Evolutionary conservation across 2,329 filamentous ascomycete species (phyloP).

Genomic region (Juglanconis oblonga): DNA sequence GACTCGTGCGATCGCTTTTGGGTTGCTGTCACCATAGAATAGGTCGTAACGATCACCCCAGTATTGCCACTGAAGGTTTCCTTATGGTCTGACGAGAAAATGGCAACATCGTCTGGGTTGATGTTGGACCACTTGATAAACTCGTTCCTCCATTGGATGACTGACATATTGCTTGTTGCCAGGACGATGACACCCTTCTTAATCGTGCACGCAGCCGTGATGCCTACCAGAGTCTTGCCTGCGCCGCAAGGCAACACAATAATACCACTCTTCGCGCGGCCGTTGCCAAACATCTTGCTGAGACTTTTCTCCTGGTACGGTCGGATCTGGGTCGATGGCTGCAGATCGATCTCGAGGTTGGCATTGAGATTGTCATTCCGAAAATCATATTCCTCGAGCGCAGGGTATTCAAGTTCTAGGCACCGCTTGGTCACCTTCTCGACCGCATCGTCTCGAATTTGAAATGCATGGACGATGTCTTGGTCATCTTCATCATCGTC

Average conservation of each 20-base stretch:
- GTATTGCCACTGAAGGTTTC: slow-evolving; percentile 79
- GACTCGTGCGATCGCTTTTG: slow-evolving; percentile 86
- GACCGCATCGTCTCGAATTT: slow-evolving; percentile 79
- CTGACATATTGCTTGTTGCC: slow-evolving; percentile 96
- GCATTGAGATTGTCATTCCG: slow-evolving; percentile 85
- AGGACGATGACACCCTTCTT: slow-evolving; percentile 95
- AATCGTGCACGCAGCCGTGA: slow-evolving; percentile 95
- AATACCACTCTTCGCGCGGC: slow-evolving; percentile 92
- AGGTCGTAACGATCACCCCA: slow-evolving; percentile 95
- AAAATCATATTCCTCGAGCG: slow-evolving; percentile 97
- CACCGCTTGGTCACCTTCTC: slow-evolving; percentile 88
- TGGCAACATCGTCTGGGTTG: slow-evolving; percentile 85
- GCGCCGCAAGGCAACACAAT: slow-evolving; percentile 96
- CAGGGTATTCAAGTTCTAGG: slow-evolving; percentile 78
- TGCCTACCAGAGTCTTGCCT: slow-evolving; percentile 96
- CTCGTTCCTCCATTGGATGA: slow-evolving; percentile 93
- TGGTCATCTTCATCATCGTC: slow-evolving; percentile 77
- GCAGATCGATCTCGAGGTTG: slow-evolving; percentile 89
- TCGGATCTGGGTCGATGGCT: slow-evolving; percentile 84
- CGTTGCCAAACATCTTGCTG: slow-evolving; percentile 99
- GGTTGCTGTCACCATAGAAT: slow-evolving; percentile 97
- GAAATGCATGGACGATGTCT: slow-evolving; percentile 88
- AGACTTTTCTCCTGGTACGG: slow-evolving; percentile 96
- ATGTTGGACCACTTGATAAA: slow-evolving; percentile 98
- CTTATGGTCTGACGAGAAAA: slow-evolving; percentile 94